Conservation (phyloP, 1,284 basidiomycete species). For the Cyathus pygmaeus region DNA sequence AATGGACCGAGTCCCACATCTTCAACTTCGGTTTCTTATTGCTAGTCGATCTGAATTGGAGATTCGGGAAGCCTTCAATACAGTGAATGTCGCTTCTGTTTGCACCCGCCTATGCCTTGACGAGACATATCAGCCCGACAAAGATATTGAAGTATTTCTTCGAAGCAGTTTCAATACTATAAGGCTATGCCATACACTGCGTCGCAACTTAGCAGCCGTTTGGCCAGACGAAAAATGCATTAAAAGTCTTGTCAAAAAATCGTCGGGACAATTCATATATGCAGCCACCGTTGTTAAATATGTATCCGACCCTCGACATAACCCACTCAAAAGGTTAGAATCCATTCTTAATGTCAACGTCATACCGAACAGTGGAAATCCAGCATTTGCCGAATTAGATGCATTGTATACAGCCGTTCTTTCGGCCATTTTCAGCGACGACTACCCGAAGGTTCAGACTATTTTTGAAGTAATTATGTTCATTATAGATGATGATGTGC, state of each 20-base stretch:
- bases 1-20: not conserved
- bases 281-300: not conserved
- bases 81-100: no score
- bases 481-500: no score
- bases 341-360: not conserved
- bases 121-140: not conserved
- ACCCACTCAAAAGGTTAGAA: not conserved
- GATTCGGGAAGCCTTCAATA: not conserved
- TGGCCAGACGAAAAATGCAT: not conserved
- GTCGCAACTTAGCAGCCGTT: not conserved
- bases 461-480: not conserved
- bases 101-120: no score
- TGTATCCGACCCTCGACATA: not conserved
- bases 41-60: not conserved
- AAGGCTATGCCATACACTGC: not conserved
- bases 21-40: not conserved
- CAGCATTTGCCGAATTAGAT: not conserved
- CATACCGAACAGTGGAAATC: not conserved
- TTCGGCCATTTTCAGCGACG: not conserved
- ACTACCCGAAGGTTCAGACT: not conserved
- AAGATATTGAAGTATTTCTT: not conserved
- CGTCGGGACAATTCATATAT: not conserved
- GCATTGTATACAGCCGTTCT: not conserved
- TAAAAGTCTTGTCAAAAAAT: not conserved
- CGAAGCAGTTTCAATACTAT: not conserved